Evolutionary conservation across 345 rosid species (phyloP), one percentile per base, ranked within the genome.

Genomic region (Noccaea caerulescens): DNA sequence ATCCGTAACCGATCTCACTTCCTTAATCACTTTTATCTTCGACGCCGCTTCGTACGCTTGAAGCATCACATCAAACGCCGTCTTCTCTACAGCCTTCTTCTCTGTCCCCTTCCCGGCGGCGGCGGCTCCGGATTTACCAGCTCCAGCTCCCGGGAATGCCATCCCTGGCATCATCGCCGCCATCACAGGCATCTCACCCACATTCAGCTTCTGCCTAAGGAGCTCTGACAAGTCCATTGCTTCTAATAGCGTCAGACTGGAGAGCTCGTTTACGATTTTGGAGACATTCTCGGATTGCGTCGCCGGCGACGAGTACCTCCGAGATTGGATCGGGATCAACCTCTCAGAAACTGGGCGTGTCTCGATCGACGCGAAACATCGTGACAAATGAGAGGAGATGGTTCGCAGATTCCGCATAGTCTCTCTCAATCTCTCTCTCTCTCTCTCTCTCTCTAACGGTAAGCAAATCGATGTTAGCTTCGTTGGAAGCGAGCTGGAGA

Each of bases 101-200:
- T 85, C 89, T 9, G 51, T 41, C 3, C 61, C 89, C 45, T 73
- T 82, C 10, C 72, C 85, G 3, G 76, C 78, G 5, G 67, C 83
- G 10, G 75, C 75, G 3, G 77, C 79, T 10, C 80, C 88, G 7
- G 72, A 84, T 49, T 71, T 76, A 6, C 83, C 85, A 8, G 72
- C 80, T 79, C 57, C 61, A 27, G 84, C 78, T 45, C 85, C 84
- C 44, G 80, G 68, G 8, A 88, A 80, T 9, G 85, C 85, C 91
- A 85, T 85, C 27, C 98, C 98, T 0, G 97, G 97, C 92, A 93
- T 86, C 97, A 91, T 89, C 69, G 93, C 68, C 14, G 84, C 91
- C 97, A 93, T 91, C 44, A 75, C 75, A 32, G 96, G 99, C 90
- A 88, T 77, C 69, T 91, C 97, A 34, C 82, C 69, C 59, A 82